These are phyloP conservation scores for Avena sativa DNA, from an alignment of 176 grass and related monocot genomes.

Conservation along the genomic window DNA sequence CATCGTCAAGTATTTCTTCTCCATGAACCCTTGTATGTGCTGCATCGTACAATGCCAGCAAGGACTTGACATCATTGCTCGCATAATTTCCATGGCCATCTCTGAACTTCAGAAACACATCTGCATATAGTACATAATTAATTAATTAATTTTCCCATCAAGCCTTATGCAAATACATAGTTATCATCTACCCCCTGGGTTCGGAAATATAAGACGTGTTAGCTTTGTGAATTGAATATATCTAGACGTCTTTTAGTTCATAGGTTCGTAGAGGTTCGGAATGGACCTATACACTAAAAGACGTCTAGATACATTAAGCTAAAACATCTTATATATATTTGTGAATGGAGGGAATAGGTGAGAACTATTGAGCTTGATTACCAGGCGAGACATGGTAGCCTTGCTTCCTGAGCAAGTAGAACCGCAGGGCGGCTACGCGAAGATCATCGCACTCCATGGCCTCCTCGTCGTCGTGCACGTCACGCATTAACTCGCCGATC, in stretches of 20 bases:
- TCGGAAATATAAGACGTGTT: too few relatives aligned
- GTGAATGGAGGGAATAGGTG: background rate
- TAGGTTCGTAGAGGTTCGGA: too few relatives aligned
- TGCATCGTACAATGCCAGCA: constrained; percentile 53
- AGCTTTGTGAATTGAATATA: too few relatives aligned
- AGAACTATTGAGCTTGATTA: background rate
- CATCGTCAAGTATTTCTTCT: constrained; percentile 43
- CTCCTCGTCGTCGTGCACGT: background rate
- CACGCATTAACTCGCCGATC: background rate
- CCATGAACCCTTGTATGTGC: constrained; percentile 34
- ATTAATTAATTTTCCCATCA: background rate
- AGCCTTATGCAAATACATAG: background rate
- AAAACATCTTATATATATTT: too few relatives aligned
- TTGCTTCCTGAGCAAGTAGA: constrained; percentile 53
- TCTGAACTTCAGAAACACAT: constrained; percentile 56
- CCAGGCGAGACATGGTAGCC: constrained; percentile 20
- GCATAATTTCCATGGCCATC: constrained; percentile 22
- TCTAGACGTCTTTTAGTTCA: too few relatives aligned
- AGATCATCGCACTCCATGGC: background rate
- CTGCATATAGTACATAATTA: constrained; percentile 14
- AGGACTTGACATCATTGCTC: background rate
- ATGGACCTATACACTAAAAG: too few relatives aligned
- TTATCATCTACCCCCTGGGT: background rate
- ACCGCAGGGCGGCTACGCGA: background rate
- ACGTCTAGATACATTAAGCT: too few relatives aligned